Evolutionary conservation across 2,329 filamentous ascomycete genomes (phyloP), one percentile per base, ranked within the genome.

Genomic region (Cordyceps pruinosa): DNA sequence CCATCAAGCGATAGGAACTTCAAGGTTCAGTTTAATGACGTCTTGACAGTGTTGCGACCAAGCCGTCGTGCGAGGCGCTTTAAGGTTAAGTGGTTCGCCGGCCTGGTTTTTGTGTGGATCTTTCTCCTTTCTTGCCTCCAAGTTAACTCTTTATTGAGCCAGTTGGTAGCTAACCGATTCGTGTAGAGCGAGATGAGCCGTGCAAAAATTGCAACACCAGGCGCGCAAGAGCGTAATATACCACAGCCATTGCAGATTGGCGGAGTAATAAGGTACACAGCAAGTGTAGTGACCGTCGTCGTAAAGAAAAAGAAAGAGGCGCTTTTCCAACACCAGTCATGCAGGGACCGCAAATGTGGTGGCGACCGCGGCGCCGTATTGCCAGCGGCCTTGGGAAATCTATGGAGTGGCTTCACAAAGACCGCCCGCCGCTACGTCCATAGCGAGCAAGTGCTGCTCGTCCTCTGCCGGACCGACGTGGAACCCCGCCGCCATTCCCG

Each of bases 401-500:
- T 19, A 25, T 8, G 21, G 21, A 28, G n/a, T n/a, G 30, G 26
- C 19, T 19, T 37, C 45, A 37, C 63, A 65, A 8, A 64, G 52
- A 15, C 26, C 13, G 15, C 60, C 52, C 10, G 62, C 61, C 39
- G 58, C 52, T 17, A 49, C 41, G 17, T 63, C 57, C 15, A 64
- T 32, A 7, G 58, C 60, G 6, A 46, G 44, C 12, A 60, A 23
- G 48, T 65, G 62, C 34, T 61, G 42, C 39, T 61, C 56, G 23
- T 65, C 62, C 6, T 51, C 59, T 10, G 56, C 41, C 13, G 51
- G 56, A 30, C 64, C 65, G 4, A 67, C 60, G 39, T 68, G 65
- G 19, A 68, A 56, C n/a, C 60, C 64, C 10, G 61, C 61, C 1
- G 58, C 64, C 66, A 68, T 67, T 9, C 65, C 64, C 12, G 64